Evolutionary conservation across 2,329 filamentous ascomycete genomes (phyloP), one percentile per base, ranked within the genome.

Genomic region (Westerdykella sp.): DNA sequence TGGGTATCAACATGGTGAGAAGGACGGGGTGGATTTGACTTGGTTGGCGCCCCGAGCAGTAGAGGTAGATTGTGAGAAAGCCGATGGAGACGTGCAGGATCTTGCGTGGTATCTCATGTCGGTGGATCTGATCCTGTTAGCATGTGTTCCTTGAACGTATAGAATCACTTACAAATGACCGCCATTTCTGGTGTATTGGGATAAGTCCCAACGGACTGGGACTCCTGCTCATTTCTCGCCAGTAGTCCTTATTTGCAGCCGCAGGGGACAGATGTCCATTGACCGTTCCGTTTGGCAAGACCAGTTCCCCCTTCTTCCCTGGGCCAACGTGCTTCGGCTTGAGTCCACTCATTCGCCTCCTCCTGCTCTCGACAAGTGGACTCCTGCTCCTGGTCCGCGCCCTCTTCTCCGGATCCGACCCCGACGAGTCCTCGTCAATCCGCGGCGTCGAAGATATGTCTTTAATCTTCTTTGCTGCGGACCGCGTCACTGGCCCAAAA

Each of bases 21-120:
- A 98, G 78, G 61, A 85, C 88, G 0, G 93, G 91, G 35, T 90
- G 84, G 40, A 98, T 91, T 14, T 83, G 71, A 15, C 73, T 73
- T 1, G 87, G 80, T 65, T 95, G 89, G 5, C 84, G 79, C 44
- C 89, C 91, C 21, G 78, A 80, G 39, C 80, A 75, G 68, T 97
- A 98, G 31, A 97, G 78, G 72, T 84, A 86, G 37, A 95, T 78
- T 15, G 91, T 88, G 47, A 97, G 76, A 71, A 97, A 97, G 42
- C 93, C 93, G 62, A 98, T 98, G 38, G 90, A 96, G 44, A 97
- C 87, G 66, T 98, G 93, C 31, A 98, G 76, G 34, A 83, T 73
- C 69, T 98, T 98, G 57, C 93, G 84, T 9, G 93, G 93, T 41
- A 98, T 90, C 70, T 98, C 93, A 69, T 98, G 91, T 59, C 88